These are phyloP conservation scores for Prunus davidiana DNA, from an alignment of 306 rosid species.

Conservation along the genomic window DNA sequence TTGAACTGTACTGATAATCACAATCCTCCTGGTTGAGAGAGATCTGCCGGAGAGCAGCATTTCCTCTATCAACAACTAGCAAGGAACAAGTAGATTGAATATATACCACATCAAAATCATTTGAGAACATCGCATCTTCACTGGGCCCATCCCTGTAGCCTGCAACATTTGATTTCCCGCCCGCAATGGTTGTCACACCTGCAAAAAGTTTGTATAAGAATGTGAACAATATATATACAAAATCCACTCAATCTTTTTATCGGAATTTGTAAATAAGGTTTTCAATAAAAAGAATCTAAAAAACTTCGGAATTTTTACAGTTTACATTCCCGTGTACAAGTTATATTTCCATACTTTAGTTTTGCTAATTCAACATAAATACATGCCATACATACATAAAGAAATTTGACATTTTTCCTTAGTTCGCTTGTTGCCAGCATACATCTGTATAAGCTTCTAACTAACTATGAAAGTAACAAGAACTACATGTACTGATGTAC, in stretches of 20 bases:
- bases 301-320: neutral
- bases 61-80: constrained; percentile 94
- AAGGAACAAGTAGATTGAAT: constrained; percentile 82
- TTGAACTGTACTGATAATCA: constrained; percentile 68
- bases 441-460: constrained; percentile 18
- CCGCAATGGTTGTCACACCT: constrained; percentile 99
- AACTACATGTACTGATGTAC: constrained; percentile 63
- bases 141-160: constrained; percentile 98
- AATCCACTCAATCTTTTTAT: constrained; percentile 11
- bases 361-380: neutral
- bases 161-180: constrained; percentile 88
- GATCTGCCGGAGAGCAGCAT: constrained; percentile 93
- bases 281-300: neutral
- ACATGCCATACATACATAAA: neutral
- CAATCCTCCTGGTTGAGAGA: constrained; percentile 87
- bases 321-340: neutral
- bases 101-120: constrained; percentile 89
- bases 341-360: constrained; percentile 11
- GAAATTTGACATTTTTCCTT: neutral
- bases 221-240: constrained; percentile 12
- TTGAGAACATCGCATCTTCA: constrained; percentile 96
- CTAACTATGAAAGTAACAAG: constrained; percentile 23
- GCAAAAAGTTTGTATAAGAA: constrained; percentile 20
- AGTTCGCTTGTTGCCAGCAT: constrained; percentile 1
- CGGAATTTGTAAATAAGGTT: neutral